Percentiles rank a stretch among this genome's conserved stretches.
phyloP scores from a whole-genome alignment of 164 flowering plant genomes.

The Paratinospora sagittata region DNA sequence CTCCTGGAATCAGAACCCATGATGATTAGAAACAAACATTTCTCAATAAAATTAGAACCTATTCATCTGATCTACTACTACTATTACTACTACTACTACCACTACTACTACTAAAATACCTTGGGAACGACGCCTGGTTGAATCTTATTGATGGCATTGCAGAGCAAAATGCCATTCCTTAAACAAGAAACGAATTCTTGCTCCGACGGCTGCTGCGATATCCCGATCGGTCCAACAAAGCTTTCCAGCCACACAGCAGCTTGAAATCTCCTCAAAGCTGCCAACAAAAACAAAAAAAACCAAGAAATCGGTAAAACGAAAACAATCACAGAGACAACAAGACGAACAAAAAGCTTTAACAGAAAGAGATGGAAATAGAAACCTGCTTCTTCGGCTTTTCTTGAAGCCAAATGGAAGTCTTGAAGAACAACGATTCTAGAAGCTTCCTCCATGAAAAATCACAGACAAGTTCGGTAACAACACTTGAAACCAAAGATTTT shows the following conservation, averaged over 20 bases:
- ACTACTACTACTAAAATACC: no score
- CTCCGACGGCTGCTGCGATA: constrained; percentile 65
- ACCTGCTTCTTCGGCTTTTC: constrained; percentile 93
- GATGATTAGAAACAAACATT: background rate
- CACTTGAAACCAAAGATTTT: background rate
- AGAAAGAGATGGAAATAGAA: constrained; percentile 2
- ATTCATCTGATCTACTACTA: background rate
- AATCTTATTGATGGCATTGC: constrained; percentile 84
- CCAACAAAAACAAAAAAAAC: no score
- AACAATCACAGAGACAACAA: background rate
- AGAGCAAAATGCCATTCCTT: constrained; percentile 76
- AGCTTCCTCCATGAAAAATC: constrained; percentile 37
- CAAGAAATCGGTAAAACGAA: background rate
- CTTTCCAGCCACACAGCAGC: constrained; percentile 73
- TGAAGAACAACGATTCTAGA: constrained; percentile 30
- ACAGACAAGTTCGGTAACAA: background rate
- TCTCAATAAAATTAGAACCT: background rate
- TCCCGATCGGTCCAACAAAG: constrained; percentile 66
- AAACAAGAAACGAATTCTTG: constrained; percentile 71
- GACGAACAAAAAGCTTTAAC: background rate
- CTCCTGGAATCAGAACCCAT: background rate
- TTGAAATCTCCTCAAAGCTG: constrained; percentile 67
- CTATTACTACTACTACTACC: no score
- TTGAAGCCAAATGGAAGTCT: constrained; percentile 63
- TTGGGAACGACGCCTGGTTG: constrained; percentile 78